Evolutionary conservation across 2,329 filamentous ascomycete species (phyloP), one percentile per base, ranked within the genome.

Genomic region (Fusarium incarnatum): DNA sequence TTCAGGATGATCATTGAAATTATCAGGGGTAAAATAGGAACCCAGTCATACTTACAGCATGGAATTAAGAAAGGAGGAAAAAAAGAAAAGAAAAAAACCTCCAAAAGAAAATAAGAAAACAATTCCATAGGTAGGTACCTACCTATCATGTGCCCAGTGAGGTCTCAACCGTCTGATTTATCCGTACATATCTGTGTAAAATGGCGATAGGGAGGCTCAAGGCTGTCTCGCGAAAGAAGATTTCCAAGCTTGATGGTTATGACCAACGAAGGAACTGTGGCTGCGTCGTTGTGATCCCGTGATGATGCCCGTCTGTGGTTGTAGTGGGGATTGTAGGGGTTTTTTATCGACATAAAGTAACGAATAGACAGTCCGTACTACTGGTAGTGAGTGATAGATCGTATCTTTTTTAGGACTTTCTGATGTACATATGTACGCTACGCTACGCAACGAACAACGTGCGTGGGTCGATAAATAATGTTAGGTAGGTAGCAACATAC

Each of bases 241-340:
- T 20, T 15, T 37, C 40, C 12, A 49, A 32, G 53, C 34, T 42
- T 30, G 30, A 20, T 22, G 30, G 45, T 32, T 10, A n/a, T 8
- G 27, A 9, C 12, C 27, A 67, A 23, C 20, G n/a, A 45, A 58
- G 12, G 47, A 40, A 32, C 47, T 64, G 57, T 48, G 49, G 49
- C 44, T 23, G 41, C 46, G 32, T 37, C 48, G 57, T 62, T 23
- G 50, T 23, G 56, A 48, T 73, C 73, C 73, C 73, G 73, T 75
- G 73, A 75, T 75, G 47, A 49, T 60, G 32, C 25, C 27, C 32
- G 34, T 44, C 69, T 75, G 73, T 75, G 73, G 71, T 65, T 61
- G 63, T 50, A 53, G 64, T 63, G 66, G 67, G 56, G 56, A 50
- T 50, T 44, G 32, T 27, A 60, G 56, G 15, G 15, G 18, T 15